These are phyloP conservation scores for Kodamaea jinghongensis DNA, from an alignment of 805 yeast genomes.

Conservation along the genomic window DNA sequence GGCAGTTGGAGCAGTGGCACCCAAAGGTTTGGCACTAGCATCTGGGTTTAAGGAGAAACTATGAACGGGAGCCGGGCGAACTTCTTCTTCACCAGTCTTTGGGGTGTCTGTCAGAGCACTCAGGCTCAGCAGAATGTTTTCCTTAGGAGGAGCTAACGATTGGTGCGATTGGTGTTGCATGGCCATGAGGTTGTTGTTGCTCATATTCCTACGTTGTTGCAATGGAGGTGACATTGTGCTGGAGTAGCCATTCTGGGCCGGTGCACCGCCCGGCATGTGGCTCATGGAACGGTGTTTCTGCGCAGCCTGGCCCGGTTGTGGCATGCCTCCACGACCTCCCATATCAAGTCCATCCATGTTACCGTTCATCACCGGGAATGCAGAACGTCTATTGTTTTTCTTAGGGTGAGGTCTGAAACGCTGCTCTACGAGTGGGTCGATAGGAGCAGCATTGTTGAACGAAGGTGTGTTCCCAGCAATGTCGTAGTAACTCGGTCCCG, in stretches of 20 bases:
- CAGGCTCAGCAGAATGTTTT: conserved; percentile 10
- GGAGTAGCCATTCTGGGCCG: background rate
- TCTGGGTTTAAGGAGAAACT: no score
- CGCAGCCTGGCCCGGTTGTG: conserved; percentile 26
- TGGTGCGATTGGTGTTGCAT: conserved; percentile 7
- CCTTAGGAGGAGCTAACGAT: conserved; percentile 1
- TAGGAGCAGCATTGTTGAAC: conserved; percentile 22
- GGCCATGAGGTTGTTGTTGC: conserved; percentile 1
- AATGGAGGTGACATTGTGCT: conserved; percentile 3
- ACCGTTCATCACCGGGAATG: conserved; percentile 31
- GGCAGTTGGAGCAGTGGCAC: conserved; percentile 1
- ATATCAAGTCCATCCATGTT: conserved; percentile 33
- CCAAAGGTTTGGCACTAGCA: conserved; percentile 9
- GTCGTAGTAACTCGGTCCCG: conserved; percentile 17
- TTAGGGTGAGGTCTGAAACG: conserved; percentile 25
- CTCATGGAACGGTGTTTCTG: conserved; percentile 13
- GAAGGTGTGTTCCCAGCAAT: conserved; percentile 6
- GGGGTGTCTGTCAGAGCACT: conserved; percentile 13
- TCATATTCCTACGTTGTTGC: conserved; percentile 1
- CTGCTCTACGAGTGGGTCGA: conserved; percentile 25
- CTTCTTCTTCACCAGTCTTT: conserved; percentile 8
- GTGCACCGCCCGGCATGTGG: conserved; percentile 7
- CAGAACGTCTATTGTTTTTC: conserved; percentile 35
- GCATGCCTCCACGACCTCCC: conserved; percentile 50
- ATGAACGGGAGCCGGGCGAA: background rate